These are phyloP conservation scores for Debaryomyces robertsiae DNA, from an alignment of 1,139 yeast species.

Conservation along the genomic window DNA sequence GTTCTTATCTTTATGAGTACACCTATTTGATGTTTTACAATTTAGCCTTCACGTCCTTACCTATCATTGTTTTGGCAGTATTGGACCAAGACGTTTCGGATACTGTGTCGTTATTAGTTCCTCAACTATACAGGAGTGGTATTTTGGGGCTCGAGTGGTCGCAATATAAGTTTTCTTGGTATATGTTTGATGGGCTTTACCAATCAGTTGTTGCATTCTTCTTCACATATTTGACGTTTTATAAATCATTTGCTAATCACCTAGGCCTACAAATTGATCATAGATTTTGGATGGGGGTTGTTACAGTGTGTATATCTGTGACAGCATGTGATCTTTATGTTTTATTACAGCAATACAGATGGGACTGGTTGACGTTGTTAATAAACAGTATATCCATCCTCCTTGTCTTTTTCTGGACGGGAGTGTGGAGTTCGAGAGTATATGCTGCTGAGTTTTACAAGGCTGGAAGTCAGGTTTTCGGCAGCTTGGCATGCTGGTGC, in stretches of 20 bases:
- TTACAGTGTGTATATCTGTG: constrained; percentile 51
- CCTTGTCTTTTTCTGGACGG: constrained; percentile 62
- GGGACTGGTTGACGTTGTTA: constrained; percentile 61
- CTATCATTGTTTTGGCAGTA: constrained; percentile 60
- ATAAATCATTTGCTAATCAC: constrained; percentile 46
- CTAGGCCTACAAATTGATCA: constrained; percentile 58
- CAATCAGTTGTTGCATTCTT: constrained; percentile 59
- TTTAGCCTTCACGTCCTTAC: constrained; percentile 65
- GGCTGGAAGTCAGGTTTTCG: constrained; percentile 58
- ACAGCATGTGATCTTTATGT: constrained; percentile 57
- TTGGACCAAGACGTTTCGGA: constrained; percentile 66
- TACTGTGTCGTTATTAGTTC: constrained; percentile 56
- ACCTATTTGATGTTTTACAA: constrained; percentile 66
- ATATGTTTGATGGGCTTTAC: constrained; percentile 61
- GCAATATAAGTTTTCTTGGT: constrained; percentile 52
- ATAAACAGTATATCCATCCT: constrained; percentile 52
- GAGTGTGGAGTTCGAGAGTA: constrained; percentile 56
- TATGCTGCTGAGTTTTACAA: constrained; percentile 49
- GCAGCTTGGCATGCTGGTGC: constrained; percentile 56
- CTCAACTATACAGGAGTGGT: constrained; percentile 60
- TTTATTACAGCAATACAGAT: constrained; percentile 55
- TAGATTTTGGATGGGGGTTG: constrained; percentile 59
- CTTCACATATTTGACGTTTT: constrained; percentile 56
- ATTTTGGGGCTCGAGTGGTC: constrained; percentile 57
- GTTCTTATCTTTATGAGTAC: constrained; percentile 62